These are phyloP conservation scores for Cystofilobasidium ferigula DNA, from an alignment of 768 basidiomycete genomes.

Conservation along the genomic window DNA sequence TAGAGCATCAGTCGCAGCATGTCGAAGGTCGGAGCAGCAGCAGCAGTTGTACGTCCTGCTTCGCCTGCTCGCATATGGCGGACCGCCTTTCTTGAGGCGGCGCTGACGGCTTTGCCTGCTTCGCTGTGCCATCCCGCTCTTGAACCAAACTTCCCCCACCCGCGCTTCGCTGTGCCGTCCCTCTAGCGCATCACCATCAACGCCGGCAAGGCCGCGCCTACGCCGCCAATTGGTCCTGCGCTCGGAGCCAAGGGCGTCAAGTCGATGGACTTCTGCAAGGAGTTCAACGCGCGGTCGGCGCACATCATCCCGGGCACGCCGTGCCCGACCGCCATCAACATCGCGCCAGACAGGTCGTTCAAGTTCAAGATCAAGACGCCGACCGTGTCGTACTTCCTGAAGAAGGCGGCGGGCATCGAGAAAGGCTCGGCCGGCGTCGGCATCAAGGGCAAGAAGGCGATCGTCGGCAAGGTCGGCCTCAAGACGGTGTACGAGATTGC, in stretches of 20 bases:
- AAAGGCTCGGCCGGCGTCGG: conserved; percentile 74
- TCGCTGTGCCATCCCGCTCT: neutral
- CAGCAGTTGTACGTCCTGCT: neutral
- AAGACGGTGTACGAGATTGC: conserved; percentile 99
- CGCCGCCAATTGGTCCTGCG: conserved; percentile 92
- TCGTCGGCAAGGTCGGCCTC: conserved; percentile 65
- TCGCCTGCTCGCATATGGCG: neutral
- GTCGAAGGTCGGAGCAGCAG: neutral
- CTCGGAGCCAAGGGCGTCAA: conserved; percentile 96
- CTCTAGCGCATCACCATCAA: conserved; percentile 55
- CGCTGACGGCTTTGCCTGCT: neutral
- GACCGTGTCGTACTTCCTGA: conserved; percentile 67
- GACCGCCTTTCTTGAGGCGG: too few relatives aligned
- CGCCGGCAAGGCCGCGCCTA: conserved; percentile 90
- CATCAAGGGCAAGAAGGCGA: conserved; percentile 46
- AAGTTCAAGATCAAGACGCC: conserved; percentile 77
- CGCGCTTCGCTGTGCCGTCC: neutral
- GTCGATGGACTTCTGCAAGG: conserved; percentile 99
- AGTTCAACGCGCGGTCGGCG: conserved; percentile 95
- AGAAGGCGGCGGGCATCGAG: conserved; percentile 77
- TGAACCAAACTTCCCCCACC: neutral
- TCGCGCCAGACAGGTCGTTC: conserved; percentile 91
- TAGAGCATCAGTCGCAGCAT: too few relatives aligned
- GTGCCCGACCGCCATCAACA: conserved; percentile 79
- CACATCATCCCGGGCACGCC: conserved; percentile 76